Base-by-base conservation (phyloP, 75 land plant species). In the Adiantum capillusveneris region DNA sequence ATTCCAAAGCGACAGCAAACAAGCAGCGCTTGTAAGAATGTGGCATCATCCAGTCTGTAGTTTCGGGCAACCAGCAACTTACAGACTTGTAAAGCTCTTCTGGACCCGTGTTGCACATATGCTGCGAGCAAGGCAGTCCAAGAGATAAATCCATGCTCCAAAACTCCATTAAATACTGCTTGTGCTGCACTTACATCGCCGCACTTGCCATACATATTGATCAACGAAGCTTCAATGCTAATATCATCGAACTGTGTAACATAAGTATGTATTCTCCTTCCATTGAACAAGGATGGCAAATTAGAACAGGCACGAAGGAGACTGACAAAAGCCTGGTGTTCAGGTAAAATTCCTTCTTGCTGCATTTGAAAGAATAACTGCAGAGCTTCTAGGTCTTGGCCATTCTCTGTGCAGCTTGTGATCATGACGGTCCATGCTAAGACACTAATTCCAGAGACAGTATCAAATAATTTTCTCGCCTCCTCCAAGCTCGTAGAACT, bases 201-300 rank as follows among this genome's bases (percentile, higher is more conserved):
- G 67, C 88, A 85, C 69, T 81, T 85, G 12, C 79, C 84, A 65
- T 81, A 81, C 84, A 81, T 70, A 61, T 81, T 81, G 6, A 85
- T 52, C 22, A 71, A 44, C 19, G 75, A 34, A 5, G 37, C 37
- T 5, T 5, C 9, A 3, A 34, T 3, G 3, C 7, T 5, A 34
- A 5, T 34, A 3, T 34, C 37, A 34, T 34, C 37, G 3, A 9
- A 3, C 3, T 34, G 7, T 9, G 7, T 34, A 9, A 34, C 9
- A 34, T 34, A 34, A 34, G 9, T 34, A 34, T 34, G 3, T 34
- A 9, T 9, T 34, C 37, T 3, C 37, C 3, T 9, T 34, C 37
- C 37, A 9, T 34, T 34, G 37, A 5, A 34, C 9, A 34, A 34
- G 9, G 37, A 34, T 34, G 37, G 9, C 37, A 34, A 34, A 34